phyloP scores from a whole-genome alignment of 495 filamentous ascomycete genomes.

The Letharia lupina region DNA sequence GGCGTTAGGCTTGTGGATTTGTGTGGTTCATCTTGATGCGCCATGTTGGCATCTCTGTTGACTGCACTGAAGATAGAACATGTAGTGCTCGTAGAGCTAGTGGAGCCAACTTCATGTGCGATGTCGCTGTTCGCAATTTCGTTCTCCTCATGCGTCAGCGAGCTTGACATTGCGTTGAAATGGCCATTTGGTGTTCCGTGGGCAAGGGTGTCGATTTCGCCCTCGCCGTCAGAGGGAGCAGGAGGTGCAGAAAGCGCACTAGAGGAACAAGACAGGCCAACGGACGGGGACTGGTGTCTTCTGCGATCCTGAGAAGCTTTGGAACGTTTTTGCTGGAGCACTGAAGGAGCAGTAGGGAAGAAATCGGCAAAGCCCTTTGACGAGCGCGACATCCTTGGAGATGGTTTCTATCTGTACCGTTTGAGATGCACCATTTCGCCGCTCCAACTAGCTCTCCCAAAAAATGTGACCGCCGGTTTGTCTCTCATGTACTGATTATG shows the following conservation, averaged over 20 bases:
- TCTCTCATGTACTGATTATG: not conserved
- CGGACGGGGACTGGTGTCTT: conserved; percentile 29
- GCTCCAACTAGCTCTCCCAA: not conserved
- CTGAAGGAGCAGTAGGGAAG: conserved; percentile 76
- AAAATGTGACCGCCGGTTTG: not conserved
- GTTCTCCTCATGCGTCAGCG: conserved; percentile 44
- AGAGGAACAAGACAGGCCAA: conserved; percentile 24
- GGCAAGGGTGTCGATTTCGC: conserved; percentile 1
- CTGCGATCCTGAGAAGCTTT: conserved; percentile 38
- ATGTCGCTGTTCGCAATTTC: conserved; percentile 52
- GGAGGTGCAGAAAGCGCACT: conserved; percentile 1
- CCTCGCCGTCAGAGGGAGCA: conserved; percentile 14
- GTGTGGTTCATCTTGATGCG: conserved; percentile 41
- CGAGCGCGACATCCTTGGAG: conserved; percentile 62
- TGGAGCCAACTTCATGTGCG: conserved; percentile 55
- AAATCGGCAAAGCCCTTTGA: conserved; percentile 80
- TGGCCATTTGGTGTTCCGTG: conserved; percentile 11
- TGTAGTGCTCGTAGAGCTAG: conserved; percentile 55
- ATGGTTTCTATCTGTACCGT: conserved; percentile 13
- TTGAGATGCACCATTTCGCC: conserved; percentile 21
- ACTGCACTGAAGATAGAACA: conserved; percentile 53
- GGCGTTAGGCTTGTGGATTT: conserved; percentile 59
- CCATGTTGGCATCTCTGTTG: conserved; percentile 32
- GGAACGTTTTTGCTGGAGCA: conserved; percentile 49
- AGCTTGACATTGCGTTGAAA: conserved; percentile 10